Evolutionary conservation across 371 early-diverging fungal genomes (phyloP).

Genomic region (Saksenaea vasiformis): DNA sequence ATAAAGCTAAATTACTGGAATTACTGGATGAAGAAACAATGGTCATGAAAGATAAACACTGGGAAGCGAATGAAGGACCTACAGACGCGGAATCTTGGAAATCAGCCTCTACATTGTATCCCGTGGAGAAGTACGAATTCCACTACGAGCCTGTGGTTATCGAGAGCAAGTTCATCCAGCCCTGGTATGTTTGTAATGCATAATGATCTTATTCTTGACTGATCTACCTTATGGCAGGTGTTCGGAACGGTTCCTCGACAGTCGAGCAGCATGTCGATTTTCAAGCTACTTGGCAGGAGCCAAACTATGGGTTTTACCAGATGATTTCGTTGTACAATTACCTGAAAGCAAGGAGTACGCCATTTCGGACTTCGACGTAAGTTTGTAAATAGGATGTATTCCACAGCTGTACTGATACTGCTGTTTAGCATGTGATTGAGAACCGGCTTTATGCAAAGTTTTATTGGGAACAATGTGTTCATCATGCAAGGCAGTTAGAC

Average conservation of each 20-base stretch:
- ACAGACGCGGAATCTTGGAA: constrained; percentile 43
- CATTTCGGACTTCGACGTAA: constrained; percentile 51
- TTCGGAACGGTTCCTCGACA: constrained; percentile 50
- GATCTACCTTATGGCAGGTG: constrained; percentile 26
- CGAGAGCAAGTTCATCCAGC: constrained; percentile 39
- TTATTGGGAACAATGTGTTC: constrained; percentile 52
- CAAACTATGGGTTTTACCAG: constrained; percentile 50
- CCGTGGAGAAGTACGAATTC: constrained; percentile 45
- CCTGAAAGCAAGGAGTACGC: constrained; percentile 25
- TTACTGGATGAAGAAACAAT: constrained; percentile 30
- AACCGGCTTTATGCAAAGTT: constrained; percentile 50
- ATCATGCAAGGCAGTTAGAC: constrained; percentile 47
- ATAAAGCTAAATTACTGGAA: constrained; percentile 30
- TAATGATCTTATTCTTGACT: not conserved
- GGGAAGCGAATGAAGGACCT: constrained; percentile 49
- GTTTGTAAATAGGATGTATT: constrained; percentile 9
- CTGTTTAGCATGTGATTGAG: constrained; percentile 43
- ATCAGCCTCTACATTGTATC: constrained; percentile 32
- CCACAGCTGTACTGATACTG: not conserved
- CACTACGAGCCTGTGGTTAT: constrained; percentile 53
- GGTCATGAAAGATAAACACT: constrained; percentile 41
- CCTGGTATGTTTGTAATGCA: constrained; percentile 31
- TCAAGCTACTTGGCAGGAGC: constrained; percentile 45
- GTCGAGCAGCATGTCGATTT: constrained; percentile 48
- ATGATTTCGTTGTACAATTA: constrained; percentile 43